Evolutionary conservation across 1,284 basidiomycete species (phyloP).

Genomic region (Melampsora americana): DNA sequence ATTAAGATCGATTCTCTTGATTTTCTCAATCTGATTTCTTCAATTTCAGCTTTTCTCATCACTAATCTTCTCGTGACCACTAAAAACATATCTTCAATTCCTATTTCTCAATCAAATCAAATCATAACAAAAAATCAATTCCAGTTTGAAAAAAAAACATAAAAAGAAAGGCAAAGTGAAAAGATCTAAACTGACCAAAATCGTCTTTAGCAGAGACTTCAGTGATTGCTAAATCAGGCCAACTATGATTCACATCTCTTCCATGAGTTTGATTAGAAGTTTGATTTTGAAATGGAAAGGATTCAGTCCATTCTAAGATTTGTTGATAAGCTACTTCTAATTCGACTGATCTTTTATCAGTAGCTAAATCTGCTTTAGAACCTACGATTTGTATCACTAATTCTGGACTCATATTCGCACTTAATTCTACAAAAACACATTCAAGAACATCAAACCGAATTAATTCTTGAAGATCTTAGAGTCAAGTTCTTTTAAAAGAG

Average conservation of each 20-base stretch:
- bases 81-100: conserved; percentile 40
- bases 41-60: conserved; percentile 22
- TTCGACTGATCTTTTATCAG: conserved; percentile 62
- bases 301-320: conserved; percentile 49
- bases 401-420: conserved; percentile 67
- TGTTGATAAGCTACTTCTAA: conserved; percentile 67
- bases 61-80: conserved; percentile 26
- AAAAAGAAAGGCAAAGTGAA: not conserved
- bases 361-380: conserved; percentile 75
- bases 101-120: conserved; percentile 23
- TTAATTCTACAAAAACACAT: conserved; percentile 64
- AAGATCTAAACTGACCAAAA: conserved; percentile 36
- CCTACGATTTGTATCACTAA: conserved; percentile 89
- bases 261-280: not conserved
- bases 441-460: not conserved
- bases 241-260: not conserved
- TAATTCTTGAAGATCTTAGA: not conserved
- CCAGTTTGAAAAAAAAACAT: not conserved
- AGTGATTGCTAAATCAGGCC: conserved; percentile 22
- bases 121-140: not conserved
- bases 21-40: not conserved
- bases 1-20: conserved; percentile 28
- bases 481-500: conserved; percentile 22
- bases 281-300: not conserved
- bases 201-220: conserved; percentile 43